Base-by-base conservation (phyloP, 345 rosid species). In the Gossypium anomalum region DNA sequence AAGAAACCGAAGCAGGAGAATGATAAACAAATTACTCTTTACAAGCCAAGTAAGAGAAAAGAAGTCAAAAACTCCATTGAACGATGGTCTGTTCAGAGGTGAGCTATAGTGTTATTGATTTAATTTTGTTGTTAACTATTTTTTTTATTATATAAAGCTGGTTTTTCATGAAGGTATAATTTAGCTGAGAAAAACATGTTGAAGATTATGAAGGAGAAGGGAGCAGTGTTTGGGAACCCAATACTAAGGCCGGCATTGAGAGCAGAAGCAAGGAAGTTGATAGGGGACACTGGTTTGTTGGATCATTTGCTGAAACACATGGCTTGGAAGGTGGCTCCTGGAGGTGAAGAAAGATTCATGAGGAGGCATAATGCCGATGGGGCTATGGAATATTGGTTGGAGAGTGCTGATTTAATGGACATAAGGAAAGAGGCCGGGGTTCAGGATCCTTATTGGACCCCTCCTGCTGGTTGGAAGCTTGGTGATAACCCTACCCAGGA, bases 221-320 rank as follows among this genome's bases (percentile, higher is more conserved):
- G 80, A 43, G 98, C 97, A 14, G 87, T 86, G 72, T 83, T 79
- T 82, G 90, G 88, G 47, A 89, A 86, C 58, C 85, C 97, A 14
- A 88, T 96, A 27, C 71, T 89, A 44, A 92, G 99, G 89, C 85
- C 92, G 20, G 92, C 77, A 55, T 75, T 96, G 77, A 84, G 98
- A 79, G 47, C 81, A 43, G 91, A 90, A 76, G 95, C 98, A 2
- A 86, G 99, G 80, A 96, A 86, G 88, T 75, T 89, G 76, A 93
- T 96, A 0, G 99, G 99, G 1, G 99, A 96, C 77, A 96, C 99
- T 0, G 99, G 99, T 75, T 82, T 96, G 19, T 70, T 93, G 75
- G 98, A 96, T 76, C 98, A 96, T 87, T 76, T 96, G 85, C 85
- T 93, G 75, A 96, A 96, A 84, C 97, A 96, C 80, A 96, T 96